A percentile compares a stretch with the other conserved stretches of the same genome.
Evolutionary conservation across 1,139 yeast species (phyloP).

Genomic region (Debaryomycetaceae sp.): DNA sequence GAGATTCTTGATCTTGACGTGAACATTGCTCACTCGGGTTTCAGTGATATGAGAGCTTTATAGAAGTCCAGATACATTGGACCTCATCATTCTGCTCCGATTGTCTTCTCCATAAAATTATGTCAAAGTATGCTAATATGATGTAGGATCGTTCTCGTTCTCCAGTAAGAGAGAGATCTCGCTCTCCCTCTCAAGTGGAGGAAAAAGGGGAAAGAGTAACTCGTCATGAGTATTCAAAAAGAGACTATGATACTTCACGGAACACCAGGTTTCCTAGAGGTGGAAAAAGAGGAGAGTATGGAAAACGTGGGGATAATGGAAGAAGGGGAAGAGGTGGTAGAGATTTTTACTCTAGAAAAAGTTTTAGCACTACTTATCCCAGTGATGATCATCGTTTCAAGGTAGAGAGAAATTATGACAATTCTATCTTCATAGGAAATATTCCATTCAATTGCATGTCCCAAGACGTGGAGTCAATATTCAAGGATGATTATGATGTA

Average conservation of each 20-base stretch:
- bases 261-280: constrained; percentile 14
- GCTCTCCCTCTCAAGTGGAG: constrained; percentile 23
- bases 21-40: too few species aligned
- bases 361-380: constrained; percentile 16
- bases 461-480: constrained; percentile 56
- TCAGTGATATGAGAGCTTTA: too few species aligned
- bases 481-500: constrained; percentile 64
- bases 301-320: constrained; percentile 20
- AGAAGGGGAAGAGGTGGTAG: constrained; percentile 21
- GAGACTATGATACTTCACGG: constrained; percentile 21
- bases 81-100: too few species aligned
- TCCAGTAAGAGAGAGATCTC: constrained; percentile 41
- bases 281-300: constrained; percentile 18
- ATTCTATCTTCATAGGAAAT: constrained; percentile 71
- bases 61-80: too few species aligned
- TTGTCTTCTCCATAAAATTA: constrained; percentile 3
- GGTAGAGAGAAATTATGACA: constrained; percentile 64
- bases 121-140: background rate
- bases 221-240: constrained; percentile 16
- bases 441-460: constrained; percentile 64
- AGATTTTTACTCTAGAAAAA: constrained; percentile 21
- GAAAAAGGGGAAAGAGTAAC: constrained; percentile 8
- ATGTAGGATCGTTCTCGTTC: constrained; percentile 47
- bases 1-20: too few species aligned
- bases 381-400: constrained; percentile 32